A percentile compares a stretch with the other conserved stretches of the same genome.
These are phyloP conservation scores for Penicillium griseofulvum DNA, from an alignment of 2,329 filamentous ascomycete species.

Conservation along the genomic window DNA sequence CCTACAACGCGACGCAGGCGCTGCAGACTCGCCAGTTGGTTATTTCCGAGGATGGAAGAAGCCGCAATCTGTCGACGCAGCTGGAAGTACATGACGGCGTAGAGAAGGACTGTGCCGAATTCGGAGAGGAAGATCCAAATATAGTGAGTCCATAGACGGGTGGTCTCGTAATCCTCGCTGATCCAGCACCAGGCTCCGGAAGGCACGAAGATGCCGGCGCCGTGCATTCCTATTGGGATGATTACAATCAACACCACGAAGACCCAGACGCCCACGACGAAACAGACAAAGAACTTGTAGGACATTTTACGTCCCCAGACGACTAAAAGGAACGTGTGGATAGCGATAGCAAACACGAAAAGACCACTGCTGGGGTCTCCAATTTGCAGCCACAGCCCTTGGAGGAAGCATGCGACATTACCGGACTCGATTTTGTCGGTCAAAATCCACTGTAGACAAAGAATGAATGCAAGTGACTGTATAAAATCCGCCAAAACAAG, in stretches of 20 bases:
- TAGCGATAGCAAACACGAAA: slow-evolving; percentile 54
- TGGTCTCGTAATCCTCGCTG: slow-evolving; percentile 40
- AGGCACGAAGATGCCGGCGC: slow-evolving; percentile 46
- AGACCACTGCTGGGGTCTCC: slow-evolving; percentile 54
- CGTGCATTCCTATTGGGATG: slow-evolving; percentile 46
- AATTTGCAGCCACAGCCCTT: slow-evolving; percentile 53
- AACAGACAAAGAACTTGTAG: slow-evolving; percentile 45
- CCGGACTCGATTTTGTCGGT: slow-evolving; percentile 46
- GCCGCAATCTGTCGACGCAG: slow-evolving; percentile 46
- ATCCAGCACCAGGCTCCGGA: slow-evolving; percentile 57
- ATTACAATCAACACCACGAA: slow-evolving; percentile 48
- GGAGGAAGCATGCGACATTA: slow-evolving; percentile 48
- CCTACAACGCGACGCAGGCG: slow-evolving; percentile 44
- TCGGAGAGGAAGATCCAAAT: slow-evolving; percentile 54
- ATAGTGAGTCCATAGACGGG: slow-evolving; percentile 51
- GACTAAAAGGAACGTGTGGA: slow-evolving; percentile 54
- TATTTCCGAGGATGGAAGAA: slow-evolving; percentile 37
- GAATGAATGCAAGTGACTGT: slow-evolving; percentile 51
- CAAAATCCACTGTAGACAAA: slow-evolving; percentile 50
- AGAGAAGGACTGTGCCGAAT: slow-evolving; percentile 50
- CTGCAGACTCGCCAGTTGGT: slow-evolving; percentile 38
- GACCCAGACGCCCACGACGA: slow-evolving; percentile 47
- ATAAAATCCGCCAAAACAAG: slow-evolving; percentile 54
- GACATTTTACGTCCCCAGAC: slow-evolving; percentile 48
- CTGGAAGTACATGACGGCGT: slow-evolving; percentile 50